Evolutionary conservation across 2,329 filamentous ascomycete genomes (phyloP).

Genomic region (Samsoniella hepiali): DNA sequence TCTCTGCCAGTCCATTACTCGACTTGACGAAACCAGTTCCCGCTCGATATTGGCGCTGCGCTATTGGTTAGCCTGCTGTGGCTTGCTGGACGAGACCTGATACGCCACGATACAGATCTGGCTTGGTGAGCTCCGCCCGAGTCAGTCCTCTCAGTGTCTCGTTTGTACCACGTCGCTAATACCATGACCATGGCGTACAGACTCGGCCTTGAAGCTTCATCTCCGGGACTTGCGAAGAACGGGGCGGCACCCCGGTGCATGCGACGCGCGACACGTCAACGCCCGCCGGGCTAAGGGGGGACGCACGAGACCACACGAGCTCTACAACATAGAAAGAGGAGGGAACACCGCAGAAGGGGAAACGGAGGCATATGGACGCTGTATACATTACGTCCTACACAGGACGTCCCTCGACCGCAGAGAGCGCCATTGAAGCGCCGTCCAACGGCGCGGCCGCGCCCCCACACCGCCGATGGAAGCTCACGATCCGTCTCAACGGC

Average conservation of each 20-base stretch:
- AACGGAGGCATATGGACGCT: constrained; percentile 13
- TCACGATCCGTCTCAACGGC: constrained; percentile 25
- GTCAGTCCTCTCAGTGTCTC: neutral
- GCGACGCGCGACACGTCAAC: constrained; percentile 8
- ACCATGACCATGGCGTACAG: neutral
- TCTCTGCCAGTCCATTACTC: neutral
- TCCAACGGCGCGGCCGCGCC: neutral
- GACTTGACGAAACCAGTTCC: neutral
- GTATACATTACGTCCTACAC: constrained; percentile 19
- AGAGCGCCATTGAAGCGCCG: neutral
- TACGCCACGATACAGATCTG: constrained; percentile 2
- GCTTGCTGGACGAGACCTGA: neutral
- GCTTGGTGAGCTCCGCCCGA: neutral
- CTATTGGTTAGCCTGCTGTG: neutral
- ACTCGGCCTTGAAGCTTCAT: neutral
- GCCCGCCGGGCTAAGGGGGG: neutral
- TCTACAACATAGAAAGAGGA: neutral
- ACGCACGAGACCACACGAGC: neutral
- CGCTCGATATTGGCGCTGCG: neutral
- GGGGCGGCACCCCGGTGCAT: neutral
- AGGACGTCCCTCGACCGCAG: neutral
- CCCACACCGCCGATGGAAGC: constrained; percentile 24
- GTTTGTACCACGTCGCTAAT: neutral
- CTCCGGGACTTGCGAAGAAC: neutral
- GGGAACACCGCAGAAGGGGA: neutral